Conservation (phyloP, 108 stramenopile genomes). For the Bacterosira constricta region DNA sequence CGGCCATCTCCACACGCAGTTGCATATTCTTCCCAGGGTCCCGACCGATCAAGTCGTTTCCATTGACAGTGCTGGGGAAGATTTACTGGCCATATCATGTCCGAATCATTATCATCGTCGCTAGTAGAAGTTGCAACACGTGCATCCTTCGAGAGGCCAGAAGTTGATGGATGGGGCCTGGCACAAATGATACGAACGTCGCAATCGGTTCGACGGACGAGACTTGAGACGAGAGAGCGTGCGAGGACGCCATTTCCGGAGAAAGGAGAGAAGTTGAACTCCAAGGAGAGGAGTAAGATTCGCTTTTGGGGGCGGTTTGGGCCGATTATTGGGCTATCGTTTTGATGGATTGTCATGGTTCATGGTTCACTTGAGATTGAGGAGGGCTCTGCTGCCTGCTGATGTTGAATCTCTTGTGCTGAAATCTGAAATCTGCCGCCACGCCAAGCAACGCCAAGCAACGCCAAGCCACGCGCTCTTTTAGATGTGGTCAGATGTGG, state of each 20-base stretch:
- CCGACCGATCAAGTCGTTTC: constrained; percentile 43
- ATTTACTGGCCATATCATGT: constrained; percentile 23
- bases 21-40: constrained; percentile 44
- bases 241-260: constrained; percentile 20
- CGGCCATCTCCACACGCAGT: not conserved
- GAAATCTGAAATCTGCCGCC: too few relatives aligned
- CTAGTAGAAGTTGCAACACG: not conserved
- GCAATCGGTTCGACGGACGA: not conserved
- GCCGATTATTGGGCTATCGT: too few relatives aligned
- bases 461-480: too few relatives aligned
- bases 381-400: too few relatives aligned
- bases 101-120: constrained; percentile 12
- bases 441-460: too few relatives aligned
- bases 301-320: too few relatives aligned
- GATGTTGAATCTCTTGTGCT: too few relatives aligned
- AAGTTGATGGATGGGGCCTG: constrained; percentile 31
- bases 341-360: too few relatives aligned
- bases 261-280: too few relatives aligned
- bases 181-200: constrained; percentile 41
- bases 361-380: too few relatives aligned
- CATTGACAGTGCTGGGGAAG: constrained; percentile 26
- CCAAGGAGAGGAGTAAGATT: too few relatives aligned
- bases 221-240: constrained; percentile 3
- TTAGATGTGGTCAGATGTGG: too few relatives aligned
- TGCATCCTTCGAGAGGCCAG: not conserved